Evolutionary conservation across 2,329 filamentous ascomycete genomes (phyloP), one percentile per base, ranked within the genome.

Genomic region (Colletotrichum spinosum): DNA sequence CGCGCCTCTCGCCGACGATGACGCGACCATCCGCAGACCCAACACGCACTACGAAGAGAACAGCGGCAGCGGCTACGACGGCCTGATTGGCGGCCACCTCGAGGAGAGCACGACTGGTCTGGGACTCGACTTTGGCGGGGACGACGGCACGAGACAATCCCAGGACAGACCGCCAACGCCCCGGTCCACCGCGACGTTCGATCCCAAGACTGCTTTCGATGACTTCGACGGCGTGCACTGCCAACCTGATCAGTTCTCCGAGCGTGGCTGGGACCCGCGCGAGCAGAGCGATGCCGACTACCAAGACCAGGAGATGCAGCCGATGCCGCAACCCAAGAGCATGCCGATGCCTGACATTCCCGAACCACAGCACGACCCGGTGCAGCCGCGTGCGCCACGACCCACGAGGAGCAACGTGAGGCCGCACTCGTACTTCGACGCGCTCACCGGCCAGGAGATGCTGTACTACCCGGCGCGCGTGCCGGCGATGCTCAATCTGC

Each of bases 391-490:
- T 67, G 70, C 58, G 67, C 74, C 68, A 50, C 75, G 63, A 37
- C 71, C 45, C 61, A 70, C 66, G 51, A 59, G 70, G 37, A 71
- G 72, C 41, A 54, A 62, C 15, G 74, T 77, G 2, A 77, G 79
- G 15, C 84, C 87, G 10, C 83, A 86, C 67, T 88, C 88, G 1
- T 90, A 89, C 74, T 78, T 87, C 72, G 84, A 90, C 72, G 87
- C 88, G 2, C 81, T 84, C 34, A 90, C 90, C 2, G 90, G 88
- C 5, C 88, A 95, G 69, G 84, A 90, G 70, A 97, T 98, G 92
- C 88, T 97, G 9, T 98, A 91, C 78, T 99, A 99, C 76, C 96
- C 96, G 12, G 96, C 96, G 3, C 94, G 93, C 1, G 96, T 99
- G 3, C 96, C 96, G 3, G 90, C 92, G 68, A 94, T 97, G 90